Evolutionary conservation across 2,329 filamentous ascomycete genomes (phyloP), one percentile per base, ranked within the genome.

Genomic region (Ceratocystiopsis brevicomis): DNA sequence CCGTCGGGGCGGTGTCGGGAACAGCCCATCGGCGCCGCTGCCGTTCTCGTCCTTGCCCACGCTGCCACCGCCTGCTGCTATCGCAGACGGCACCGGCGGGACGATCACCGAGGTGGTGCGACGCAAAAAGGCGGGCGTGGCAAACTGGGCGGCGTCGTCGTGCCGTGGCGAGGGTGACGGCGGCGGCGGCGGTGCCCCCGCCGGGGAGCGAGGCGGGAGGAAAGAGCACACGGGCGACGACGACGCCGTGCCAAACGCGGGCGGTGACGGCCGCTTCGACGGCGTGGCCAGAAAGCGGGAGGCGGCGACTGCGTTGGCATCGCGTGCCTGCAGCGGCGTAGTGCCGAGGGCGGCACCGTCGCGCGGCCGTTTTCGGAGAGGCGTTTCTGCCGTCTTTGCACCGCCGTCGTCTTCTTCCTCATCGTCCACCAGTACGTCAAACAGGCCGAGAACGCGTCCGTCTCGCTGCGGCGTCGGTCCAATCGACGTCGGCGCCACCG

Each of bases 391-490:
- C 25, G 10, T 30, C 25, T 11, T 11, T 6, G 25, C 25, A 11
- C 6, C 25, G 6, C 6, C 10, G 6, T 30, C 25, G 25, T 30
- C 25, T 2, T 11, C 25, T 4, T 34, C 33, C 33, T 34, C 13
- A 2, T 34, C 33, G 10, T 34, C 33, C 11, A 4, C 33, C 9
- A 85, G 61, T 12, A 81, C 60, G 54, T 88, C 83, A 55, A 90
- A 90, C 16, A 90, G 61, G 5, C 83, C 81, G 3, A 90, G 65
- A 1, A 86, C 77, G 17, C 73, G 73, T 25, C 83, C 83, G 56
- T 88, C 80, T 48, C 76, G 75, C 53, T 88, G 83, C 3, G 83
- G 83, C 13, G 83, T 90, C 1, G 83, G 83, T 3, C 81, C 81
- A 47, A 90, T 71, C 1, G 68, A 71, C 6, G 71, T 75, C 3